These are phyloP conservation scores for Spathaspora boniae DNA, from an alignment of 805 yeast genomes.

Conservation along the genomic window DNA sequence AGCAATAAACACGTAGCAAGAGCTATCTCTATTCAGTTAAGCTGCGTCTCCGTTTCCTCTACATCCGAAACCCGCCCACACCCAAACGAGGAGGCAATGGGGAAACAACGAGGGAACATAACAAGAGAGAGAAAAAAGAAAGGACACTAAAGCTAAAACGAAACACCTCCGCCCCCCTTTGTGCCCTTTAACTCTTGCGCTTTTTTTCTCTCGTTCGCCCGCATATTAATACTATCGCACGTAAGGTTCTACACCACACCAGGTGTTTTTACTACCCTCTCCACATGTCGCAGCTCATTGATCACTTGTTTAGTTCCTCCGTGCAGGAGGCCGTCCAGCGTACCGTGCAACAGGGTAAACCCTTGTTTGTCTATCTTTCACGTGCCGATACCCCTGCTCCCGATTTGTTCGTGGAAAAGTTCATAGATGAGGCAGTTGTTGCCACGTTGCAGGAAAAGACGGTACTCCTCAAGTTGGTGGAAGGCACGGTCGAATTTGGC, in stretches of 20 bases:
- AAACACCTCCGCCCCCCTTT: not conserved
- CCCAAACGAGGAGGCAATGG: too few species aligned
- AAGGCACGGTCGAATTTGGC: conserved; percentile 17
- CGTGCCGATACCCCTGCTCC: conserved; percentile 10
- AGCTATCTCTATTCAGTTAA: too few species aligned
- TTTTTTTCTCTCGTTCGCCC: too few species aligned
- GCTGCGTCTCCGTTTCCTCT: too few species aligned
- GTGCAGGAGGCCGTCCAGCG: conserved; percentile 22
- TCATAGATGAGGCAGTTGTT: conserved; percentile 4
- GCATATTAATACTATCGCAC: too few species aligned
- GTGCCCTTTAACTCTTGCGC: too few species aligned
- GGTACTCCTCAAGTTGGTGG: conserved; percentile 16
- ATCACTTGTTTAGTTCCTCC: conserved; percentile 15
- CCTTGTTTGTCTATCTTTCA: conserved; percentile 23
- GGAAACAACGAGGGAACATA: too few species aligned
- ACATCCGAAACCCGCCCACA: too few species aligned
- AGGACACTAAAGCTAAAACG: not conserved
- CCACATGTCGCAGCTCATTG: conserved; percentile 6
- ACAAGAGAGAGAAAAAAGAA: conserved; percentile 1
- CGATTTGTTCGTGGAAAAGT: conserved; percentile 13
- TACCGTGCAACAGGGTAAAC: conserved; percentile 14
- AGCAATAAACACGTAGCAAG: too few species aligned
- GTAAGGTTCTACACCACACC: too few species aligned
- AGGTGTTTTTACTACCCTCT: too few species aligned
- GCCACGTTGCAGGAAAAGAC: conserved; percentile 9